Percentiles rank a stretch among this genome's conserved stretches.
These are phyloP conservation scores for Aureobasidium sp. DNA, from an alignment of 2,329 filamentous ascomycete species.

Conservation along the genomic window DNA sequence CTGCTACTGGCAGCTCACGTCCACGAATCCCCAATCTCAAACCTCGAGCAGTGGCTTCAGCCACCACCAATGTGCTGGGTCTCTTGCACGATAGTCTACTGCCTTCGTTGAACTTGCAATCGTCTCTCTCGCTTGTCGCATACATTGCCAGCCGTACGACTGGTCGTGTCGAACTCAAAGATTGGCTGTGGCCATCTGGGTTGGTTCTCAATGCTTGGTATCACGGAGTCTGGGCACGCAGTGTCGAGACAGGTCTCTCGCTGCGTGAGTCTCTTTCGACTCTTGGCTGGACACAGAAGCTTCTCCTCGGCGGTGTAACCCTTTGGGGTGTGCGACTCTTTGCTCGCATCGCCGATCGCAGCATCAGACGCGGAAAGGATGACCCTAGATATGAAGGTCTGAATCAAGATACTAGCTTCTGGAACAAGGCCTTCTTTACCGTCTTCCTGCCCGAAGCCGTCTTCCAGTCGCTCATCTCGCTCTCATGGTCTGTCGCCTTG, in stretches of 20 bases:
- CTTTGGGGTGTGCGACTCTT: conserved; percentile 53
- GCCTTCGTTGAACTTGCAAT: conserved; percentile 49
- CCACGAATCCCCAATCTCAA: background rate
- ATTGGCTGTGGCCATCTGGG: conserved; percentile 51
- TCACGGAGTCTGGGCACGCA: conserved; percentile 49
- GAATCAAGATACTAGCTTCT: conserved; percentile 50
- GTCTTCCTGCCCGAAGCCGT: conserved; percentile 52
- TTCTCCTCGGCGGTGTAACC: conserved; percentile 51
- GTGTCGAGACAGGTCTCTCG: conserved; percentile 41
- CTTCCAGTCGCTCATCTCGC: conserved; percentile 50
- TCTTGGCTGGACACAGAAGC: conserved; percentile 48
- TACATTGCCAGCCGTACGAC: conserved; percentile 48
- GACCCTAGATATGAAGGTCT: conserved; percentile 48
- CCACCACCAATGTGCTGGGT: conserved; percentile 21
- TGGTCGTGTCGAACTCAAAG: conserved; percentile 52
- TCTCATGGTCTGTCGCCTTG: conserved; percentile 53
- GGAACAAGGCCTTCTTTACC: conserved; percentile 50
- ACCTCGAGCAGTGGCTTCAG: background rate
- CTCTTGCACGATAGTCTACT: conserved; percentile 47
- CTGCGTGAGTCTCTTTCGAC: conserved; percentile 41
- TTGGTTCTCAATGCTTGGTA: conserved; percentile 53
- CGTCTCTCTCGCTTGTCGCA: conserved; percentile 45
- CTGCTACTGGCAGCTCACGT: background rate
- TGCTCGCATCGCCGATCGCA: conserved; percentile 46
- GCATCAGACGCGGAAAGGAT: conserved; percentile 46